A percentile compares a stretch with the other conserved stretches of the same genome.
Evolutionary conservation across 2,329 filamentous ascomycete species (phyloP).

Genomic region (Penicillium sclerotiorum): DNA sequence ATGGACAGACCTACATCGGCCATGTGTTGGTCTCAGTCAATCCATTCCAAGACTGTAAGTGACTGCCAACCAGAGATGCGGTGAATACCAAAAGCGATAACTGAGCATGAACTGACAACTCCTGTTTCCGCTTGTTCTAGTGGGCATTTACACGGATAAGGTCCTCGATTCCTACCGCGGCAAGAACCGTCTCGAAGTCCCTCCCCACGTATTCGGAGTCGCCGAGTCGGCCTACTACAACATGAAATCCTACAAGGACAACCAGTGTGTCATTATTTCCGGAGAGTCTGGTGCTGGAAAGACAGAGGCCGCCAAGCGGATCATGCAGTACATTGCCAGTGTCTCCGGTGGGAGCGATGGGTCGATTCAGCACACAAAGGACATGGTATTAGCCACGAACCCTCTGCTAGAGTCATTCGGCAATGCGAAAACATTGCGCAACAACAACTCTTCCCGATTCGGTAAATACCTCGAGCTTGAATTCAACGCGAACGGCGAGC

Average conservation of each 20-base stretch:
- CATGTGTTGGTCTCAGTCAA: slow-evolving; percentile 99
- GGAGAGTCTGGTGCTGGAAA: slow-evolving; percentile 98
- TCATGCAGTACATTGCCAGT: slow-evolving; percentile 99
- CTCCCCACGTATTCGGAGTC: slow-evolving; percentile 95
- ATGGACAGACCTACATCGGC: slow-evolving; percentile 83
- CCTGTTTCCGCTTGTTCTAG: slow-evolving; percentile 39
- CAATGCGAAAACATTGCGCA: slow-evolving; percentile 95
- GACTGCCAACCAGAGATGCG: background rate
- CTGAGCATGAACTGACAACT: background rate
- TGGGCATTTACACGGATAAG: slow-evolving; percentile 95
- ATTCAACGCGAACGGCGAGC: slow-evolving; percentile 89
- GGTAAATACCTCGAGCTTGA: slow-evolving; percentile 98
- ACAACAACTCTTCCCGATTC: slow-evolving; percentile 98
- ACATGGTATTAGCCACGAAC: slow-evolving; percentile 99
- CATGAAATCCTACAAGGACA: slow-evolving; percentile 99
- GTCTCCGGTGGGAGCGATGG: slow-evolving; percentile 84
- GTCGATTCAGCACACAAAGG: slow-evolving; percentile 94
- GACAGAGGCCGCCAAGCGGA: slow-evolving; percentile 95
- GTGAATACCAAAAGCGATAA: background rate
- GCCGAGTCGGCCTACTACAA: slow-evolving; percentile 98
- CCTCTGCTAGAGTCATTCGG: slow-evolving; percentile 96
- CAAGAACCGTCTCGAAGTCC: slow-evolving; percentile 92
- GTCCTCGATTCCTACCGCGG: slow-evolving; percentile 93
- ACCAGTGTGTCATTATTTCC: slow-evolving; percentile 99
- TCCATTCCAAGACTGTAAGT: slow-evolving; percentile 83